Percentiles rank a stretch among this genome's conserved stretches.
phyloP scores from a whole-genome alignment of 768 basidiomycete species.

The Tricholoma terreum region DNA sequence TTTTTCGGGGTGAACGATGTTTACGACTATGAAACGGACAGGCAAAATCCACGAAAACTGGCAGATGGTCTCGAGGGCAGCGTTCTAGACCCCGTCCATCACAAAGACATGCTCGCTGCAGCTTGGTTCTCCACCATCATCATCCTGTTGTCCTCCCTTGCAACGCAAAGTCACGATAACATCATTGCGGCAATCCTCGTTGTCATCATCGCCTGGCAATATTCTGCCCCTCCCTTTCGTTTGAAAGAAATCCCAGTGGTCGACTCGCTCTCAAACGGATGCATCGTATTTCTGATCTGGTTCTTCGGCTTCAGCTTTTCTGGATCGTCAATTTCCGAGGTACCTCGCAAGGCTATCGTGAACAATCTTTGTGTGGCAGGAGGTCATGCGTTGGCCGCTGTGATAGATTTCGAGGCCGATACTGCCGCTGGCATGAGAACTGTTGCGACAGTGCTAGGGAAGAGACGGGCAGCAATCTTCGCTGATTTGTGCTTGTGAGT shows the following conservation, averaged over 20 bases:
- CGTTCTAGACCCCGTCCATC: slow-evolving; percentile 9
- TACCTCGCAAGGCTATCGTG: slow-evolving; percentile 10
- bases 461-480: slow-evolving; percentile 8
- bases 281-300: slow-evolving; percentile 13
- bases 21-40: slow-evolving; percentile 14
- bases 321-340: slow-evolving; percentile 1
- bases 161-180: slow-evolving; percentile 8
- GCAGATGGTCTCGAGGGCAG: slow-evolving; percentile 9
- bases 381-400: slow-evolving; percentile 14
- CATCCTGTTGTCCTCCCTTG: slow-evolving; percentile 4
- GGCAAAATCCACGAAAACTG: slow-evolving; percentile 15
- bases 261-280: slow-evolving; percentile 13
- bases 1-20: slow-evolving; percentile 16
- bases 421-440: slow-evolving; percentile 10
- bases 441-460: slow-evolving; percentile 11
- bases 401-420: slow-evolving; percentile 13
- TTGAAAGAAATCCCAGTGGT: slow-evolving; percentile 12
- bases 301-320: slow-evolving; percentile 16
- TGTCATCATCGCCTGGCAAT: slow-evolving; percentile 12
- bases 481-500: slow-evolving; percentile 14
- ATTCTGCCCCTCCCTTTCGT: slow-evolving; percentile 14
- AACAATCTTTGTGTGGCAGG: slow-evolving; percentile 11
- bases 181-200: slow-evolving; percentile 5
- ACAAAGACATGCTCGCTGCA: slow-evolving; percentile 6
- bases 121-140: slow-evolving; percentile 12